Evolutionary conservation across 306 rosid species (phyloP).

Genomic region (Echinosophora koreensis): DNA sequence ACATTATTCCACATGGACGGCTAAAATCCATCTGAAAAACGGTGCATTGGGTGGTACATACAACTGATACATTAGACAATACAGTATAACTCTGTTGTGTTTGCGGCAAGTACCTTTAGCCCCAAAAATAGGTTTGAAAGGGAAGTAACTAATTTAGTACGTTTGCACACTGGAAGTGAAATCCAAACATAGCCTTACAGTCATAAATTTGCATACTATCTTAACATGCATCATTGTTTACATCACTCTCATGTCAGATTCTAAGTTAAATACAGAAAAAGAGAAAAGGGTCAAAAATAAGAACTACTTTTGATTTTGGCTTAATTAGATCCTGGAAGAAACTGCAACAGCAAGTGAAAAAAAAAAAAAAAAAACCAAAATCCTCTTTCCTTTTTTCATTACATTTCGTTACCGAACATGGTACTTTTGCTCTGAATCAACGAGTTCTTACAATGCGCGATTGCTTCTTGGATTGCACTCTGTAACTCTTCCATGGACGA

Average conservation of each 20-base stretch:
- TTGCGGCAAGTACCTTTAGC: too few species aligned
- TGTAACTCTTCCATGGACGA: constrained; percentile 80
- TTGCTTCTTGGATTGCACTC: constrained; percentile 84
- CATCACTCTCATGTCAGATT: constrained; percentile 33
- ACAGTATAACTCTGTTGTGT: too few species aligned
- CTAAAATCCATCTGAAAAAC: too few species aligned
- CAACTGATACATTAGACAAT: too few species aligned
- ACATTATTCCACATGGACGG: too few species aligned
- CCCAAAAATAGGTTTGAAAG: too few species aligned
- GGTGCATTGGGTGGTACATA: too few species aligned
- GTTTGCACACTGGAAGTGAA: too few species aligned
- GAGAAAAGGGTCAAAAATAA: neutral
- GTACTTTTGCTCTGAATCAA: constrained; percentile 51
- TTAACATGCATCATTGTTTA: too few species aligned
- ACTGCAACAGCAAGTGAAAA: neutral
- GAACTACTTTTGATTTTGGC: neutral
- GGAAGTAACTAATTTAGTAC: too few species aligned
- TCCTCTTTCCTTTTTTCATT: neutral
- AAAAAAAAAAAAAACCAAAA: neutral
- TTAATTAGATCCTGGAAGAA: constrained; percentile 16
- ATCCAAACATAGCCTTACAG: too few species aligned
- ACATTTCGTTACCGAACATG: constrained; percentile 59
- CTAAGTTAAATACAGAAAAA: neutral
- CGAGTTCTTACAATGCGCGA: constrained; percentile 83
- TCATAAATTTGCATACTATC: too few species aligned